These are phyloP conservation scores for Candolleomyces aberdarensis DNA, from an alignment of 768 basidiomycete species.

Conservation along the genomic window DNA sequence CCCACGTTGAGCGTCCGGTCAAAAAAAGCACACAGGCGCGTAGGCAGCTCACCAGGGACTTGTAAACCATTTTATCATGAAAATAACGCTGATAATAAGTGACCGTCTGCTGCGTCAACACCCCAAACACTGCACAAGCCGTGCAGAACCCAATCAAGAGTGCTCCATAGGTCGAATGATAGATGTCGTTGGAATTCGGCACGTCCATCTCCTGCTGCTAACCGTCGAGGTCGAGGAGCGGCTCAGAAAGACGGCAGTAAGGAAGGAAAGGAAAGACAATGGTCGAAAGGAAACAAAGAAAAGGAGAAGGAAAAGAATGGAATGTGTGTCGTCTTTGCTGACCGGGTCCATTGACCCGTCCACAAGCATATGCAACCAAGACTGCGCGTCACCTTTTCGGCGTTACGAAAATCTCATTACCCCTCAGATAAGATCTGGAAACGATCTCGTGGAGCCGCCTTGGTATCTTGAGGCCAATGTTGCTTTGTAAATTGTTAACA, in stretches of 20 bases:
- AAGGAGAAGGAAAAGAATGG: too few species aligned
- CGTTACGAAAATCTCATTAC: too few species aligned
- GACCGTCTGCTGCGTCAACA: constrained; percentile 35
- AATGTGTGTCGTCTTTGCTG: too few species aligned
- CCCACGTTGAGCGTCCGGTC: too few species aligned
- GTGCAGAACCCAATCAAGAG: constrained; percentile 36
- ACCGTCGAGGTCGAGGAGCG: constrained; percentile 1
- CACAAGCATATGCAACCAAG: too few species aligned
- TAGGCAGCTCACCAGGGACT: constrained; percentile 26
- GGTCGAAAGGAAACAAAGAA: not conserved
- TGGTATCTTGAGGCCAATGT: too few species aligned
- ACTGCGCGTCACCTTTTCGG: too few species aligned
- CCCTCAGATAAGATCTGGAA: too few species aligned
- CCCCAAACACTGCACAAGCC: constrained; percentile 37
- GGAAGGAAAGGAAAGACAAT: not conserved
- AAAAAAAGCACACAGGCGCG: not conserved
- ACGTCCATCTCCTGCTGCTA: constrained; percentile 1
- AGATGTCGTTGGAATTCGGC: constrained; percentile 12
- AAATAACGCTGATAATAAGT: constrained; percentile 38
- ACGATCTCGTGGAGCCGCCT: too few species aligned
- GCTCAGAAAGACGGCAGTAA: not conserved
- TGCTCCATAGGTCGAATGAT: constrained; percentile 38
- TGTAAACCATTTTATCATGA: constrained; percentile 32
- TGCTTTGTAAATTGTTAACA: too few species aligned
- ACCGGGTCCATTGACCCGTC: too few species aligned